phyloP scores from a whole-genome alignment of 176 grass and related monocot genomes.

The Avena insularis region DNA sequence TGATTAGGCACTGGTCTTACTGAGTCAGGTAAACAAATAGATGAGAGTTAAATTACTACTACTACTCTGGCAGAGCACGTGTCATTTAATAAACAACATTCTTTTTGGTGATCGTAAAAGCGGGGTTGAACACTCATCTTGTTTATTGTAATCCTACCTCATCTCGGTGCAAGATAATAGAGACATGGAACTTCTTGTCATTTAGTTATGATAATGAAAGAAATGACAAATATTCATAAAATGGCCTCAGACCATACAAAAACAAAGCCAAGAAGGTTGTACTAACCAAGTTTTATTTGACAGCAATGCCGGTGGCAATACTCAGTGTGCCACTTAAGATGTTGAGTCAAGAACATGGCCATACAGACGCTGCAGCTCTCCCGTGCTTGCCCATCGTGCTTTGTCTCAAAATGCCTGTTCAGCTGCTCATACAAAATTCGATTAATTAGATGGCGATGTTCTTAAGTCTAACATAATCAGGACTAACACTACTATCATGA shows the following conservation, averaged over 20 bases:
- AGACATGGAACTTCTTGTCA: no score
- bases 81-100: no score
- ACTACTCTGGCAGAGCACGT: no score
- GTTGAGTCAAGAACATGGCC: not conserved
- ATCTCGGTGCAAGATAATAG: no score
- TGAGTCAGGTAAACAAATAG: no score
- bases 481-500: not conserved
- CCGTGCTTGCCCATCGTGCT: not conserved
- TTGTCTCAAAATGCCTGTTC: not conserved
- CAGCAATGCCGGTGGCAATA: not conserved
- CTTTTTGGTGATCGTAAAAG: no score
- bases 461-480: not conserved
- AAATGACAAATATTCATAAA: not conserved
- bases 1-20: no score
- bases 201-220: not conserved
- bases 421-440: not conserved
- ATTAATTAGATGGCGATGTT: not conserved
- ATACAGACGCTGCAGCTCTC: not conserved
- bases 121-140: no score
- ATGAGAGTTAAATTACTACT: no score
- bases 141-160: no score
- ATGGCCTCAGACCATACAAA: not conserved
- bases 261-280: no score
- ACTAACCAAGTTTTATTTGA: no score
- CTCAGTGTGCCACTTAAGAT: not conserved